Base-by-base conservation (phyloP, 2,329 filamentous ascomycete genomes). In the Pseudovirgaria hyperparasitica region DNA sequence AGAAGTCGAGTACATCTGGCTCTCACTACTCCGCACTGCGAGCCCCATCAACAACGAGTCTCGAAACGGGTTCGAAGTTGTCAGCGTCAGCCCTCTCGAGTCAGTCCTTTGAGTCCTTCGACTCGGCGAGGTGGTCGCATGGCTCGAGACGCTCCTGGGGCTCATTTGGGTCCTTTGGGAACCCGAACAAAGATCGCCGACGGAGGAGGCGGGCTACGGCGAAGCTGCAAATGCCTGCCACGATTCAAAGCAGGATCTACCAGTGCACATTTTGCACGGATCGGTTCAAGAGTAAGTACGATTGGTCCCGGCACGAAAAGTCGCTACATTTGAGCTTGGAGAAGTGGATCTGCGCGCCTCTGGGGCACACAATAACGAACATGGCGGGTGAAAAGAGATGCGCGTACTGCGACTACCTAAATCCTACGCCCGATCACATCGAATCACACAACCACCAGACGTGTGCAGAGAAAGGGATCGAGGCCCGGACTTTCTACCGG, bases 381-480 rank as follows among this genome's bases (percentile, higher is more conserved):
- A 65, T 72, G 17, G 44, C 58, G 2, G 70, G 71, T 16, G 53
- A 64, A 37, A 58, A 58, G 27, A 57, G 62, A 26, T 76, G 72
- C 43, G 68, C 67, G 2, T 76, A 72, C 42, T 76, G 72, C 45
- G 61, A 63, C 28, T 54, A 54, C 11, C 39, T 58, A 14, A 60
- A 73, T 27, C 70, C 71, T 1, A 60, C 59, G 6, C 46, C 56
- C 14, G 63, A 66, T 9, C 72, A 76, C 44, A 43, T 74, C 10
- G 69, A 72, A 37, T 58, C 55, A 6, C 72, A 76, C 51, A 71
- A 73, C 36, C 70, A 70, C 43, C 52, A 54, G 18, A 55, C 69
- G 9, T 86, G 81, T 45, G 71, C 72, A 35, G 77, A 84, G 42
- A 71, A 78, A 43, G 67, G 67, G 4, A 36, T 64, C 2, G 63